phyloP scores from a whole-genome alignment of 2,329 filamentous ascomycete species.

The Pseudocercospora vitis region DNA sequence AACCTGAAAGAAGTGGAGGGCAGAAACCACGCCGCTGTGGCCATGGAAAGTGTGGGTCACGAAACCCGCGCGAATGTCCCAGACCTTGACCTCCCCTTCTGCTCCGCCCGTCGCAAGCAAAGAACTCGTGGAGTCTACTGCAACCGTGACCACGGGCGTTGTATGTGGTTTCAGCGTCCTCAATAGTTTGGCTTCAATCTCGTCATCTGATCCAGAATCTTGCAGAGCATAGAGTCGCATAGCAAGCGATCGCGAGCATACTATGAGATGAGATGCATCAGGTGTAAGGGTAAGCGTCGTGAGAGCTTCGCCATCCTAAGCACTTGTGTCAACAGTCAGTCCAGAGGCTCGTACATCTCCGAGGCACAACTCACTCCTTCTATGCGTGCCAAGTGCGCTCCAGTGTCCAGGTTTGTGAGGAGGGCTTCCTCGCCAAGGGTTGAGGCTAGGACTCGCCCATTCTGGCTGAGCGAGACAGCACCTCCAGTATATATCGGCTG shows the following conservation, averaged over 20 bases:
- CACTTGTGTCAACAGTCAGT: constrained; percentile 43
- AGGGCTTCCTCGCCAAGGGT: constrained; percentile 90
- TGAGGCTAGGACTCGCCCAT: constrained; percentile 79
- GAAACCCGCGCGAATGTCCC: constrained; percentile 88
- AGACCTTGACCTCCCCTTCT: constrained; percentile 92
- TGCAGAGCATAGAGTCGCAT: constrained; percentile 86
- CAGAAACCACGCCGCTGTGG: constrained; percentile 86
- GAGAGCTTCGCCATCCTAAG: constrained; percentile 64
- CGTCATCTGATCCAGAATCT: constrained; percentile 55
- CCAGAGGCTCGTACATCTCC: constrained; percentile 13
- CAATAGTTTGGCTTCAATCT: constrained; percentile 66
- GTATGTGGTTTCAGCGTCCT: constrained; percentile 86
- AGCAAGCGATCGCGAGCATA: constrained; percentile 92
- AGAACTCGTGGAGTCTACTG: constrained; percentile 83
- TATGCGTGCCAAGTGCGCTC: constrained; percentile 77
- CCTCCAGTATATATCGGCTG: constrained; percentile 94
- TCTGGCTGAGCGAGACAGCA: constrained; percentile 76
- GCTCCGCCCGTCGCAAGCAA: constrained; percentile 89
- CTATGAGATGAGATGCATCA: constrained; percentile 79
- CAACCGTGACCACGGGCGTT: constrained; percentile 82
- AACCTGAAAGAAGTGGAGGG: constrained; percentile 82
- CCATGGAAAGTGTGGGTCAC: constrained; percentile 94
- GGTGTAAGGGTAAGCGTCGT: constrained; percentile 82
- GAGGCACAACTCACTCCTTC: constrained; percentile 67
- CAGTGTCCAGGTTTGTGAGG: constrained; percentile 79